phyloP scores from a whole-genome alignment of 1,284 basidiomycete species.

The Retiboletus flavoniger region DNA sequence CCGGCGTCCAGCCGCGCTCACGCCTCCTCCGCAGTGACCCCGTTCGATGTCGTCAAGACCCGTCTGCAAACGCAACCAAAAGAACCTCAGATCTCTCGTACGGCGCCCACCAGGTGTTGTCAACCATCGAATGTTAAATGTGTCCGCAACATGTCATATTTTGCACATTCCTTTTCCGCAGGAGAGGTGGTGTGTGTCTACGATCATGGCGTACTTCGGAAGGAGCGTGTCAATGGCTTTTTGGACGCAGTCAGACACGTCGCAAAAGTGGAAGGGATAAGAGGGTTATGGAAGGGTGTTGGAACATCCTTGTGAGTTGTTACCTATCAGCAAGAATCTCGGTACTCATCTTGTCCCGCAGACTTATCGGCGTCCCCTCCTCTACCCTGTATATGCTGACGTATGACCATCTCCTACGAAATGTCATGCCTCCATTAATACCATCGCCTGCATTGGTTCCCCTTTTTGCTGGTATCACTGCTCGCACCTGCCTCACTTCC shows the following conservation, averaged over 20 bases:
- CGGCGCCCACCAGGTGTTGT: constrained; percentile 61
- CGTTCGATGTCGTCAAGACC: constrained; percentile 93
- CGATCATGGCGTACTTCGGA: constrained; percentile 66
- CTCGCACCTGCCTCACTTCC: constrained; percentile 79
- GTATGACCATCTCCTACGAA: constrained; percentile 84
- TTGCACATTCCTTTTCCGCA: constrained; percentile 50
- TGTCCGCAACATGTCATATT: constrained; percentile 75
- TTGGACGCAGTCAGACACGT: constrained; percentile 80
- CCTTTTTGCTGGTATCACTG: constrained; percentile 79
- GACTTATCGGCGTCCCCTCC: constrained; percentile 89
- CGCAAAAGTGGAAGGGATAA: constrained; percentile 70
- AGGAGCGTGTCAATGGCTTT: constrained; percentile 77
- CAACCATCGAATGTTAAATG: constrained; percentile 61
- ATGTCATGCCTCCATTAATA: constrained; percentile 56
- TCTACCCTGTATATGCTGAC: constrained; percentile 95
- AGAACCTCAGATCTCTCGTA: constrained; percentile 49
- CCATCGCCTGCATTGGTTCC: constrained; percentile 65
- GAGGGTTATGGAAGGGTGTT: constrained; percentile 87
- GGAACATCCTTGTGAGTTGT: constrained; percentile 78
- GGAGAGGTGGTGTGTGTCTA: constrained; percentile 74
- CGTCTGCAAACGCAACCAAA: constrained; percentile 82
- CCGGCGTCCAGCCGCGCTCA: constrained; percentile 4
- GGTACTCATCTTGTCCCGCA: constrained; percentile 34
- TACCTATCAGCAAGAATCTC: constrained; percentile 7
- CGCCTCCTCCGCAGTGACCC: constrained; percentile 67